Percentiles rank a stretch among this genome's conserved stretches.
phyloP scores from a whole-genome alignment of 768 basidiomycete species.

The Chiua virens region DNA sequence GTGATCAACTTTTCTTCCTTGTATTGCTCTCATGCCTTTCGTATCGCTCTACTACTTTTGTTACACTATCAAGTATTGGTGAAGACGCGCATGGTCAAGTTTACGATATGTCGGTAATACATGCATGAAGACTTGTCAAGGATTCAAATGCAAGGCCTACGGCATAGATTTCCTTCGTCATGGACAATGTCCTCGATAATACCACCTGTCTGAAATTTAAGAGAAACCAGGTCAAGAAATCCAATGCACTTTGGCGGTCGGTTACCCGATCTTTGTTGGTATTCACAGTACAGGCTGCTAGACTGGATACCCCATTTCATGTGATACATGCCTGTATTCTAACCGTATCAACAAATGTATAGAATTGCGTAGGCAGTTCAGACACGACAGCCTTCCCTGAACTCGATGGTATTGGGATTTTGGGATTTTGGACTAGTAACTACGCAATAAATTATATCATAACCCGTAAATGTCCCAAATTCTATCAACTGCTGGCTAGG shows the following conservation, averaged over 20 bases:
- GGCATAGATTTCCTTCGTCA: conserved; percentile 15
- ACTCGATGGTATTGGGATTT: no score
- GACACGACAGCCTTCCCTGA: no score
- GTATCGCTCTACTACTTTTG: conserved; percentile 50
- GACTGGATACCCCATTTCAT: not conserved
- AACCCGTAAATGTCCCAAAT: not conserved
- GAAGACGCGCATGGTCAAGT: conserved; percentile 39
- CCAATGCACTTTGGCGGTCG: conserved; percentile 1
- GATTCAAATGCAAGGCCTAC: conserved; percentile 17
- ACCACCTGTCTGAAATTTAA: conserved; percentile 22
- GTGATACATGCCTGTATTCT: conserved; percentile 5
- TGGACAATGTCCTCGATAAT: conserved; percentile 6
- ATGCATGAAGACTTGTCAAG: conserved; percentile 33
- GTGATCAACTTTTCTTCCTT: conserved; percentile 54
- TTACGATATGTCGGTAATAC: conserved; percentile 37
- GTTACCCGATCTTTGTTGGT: not conserved
- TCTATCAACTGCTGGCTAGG: no score
- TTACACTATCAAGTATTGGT: conserved; percentile 41
- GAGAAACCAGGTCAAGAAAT: conserved; percentile 17
- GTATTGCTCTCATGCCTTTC: conserved; percentile 37
- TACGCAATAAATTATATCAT: no score
- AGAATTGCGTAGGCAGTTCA: no score
- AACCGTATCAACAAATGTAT: not conserved
- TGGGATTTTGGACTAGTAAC: no score
- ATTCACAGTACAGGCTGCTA: not conserved